phyloP scores from a whole-genome alignment of 179 eudicot genomes.

The Amaranthus tricolor region DNA sequence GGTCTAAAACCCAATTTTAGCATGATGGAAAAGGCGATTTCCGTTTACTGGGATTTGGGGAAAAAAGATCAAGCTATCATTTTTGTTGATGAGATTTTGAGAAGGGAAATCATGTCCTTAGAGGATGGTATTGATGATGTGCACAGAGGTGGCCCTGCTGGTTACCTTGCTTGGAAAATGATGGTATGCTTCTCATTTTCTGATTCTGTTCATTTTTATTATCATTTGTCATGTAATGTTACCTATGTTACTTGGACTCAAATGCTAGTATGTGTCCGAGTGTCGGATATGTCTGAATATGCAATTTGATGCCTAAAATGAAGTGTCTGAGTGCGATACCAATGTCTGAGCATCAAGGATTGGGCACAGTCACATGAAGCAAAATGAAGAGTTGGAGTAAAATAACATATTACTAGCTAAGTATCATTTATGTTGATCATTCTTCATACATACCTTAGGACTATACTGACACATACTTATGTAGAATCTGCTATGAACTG shows the following conservation, averaged over 20 bases:
- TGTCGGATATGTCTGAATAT: no score
- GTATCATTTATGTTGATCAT: no score
- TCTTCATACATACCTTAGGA: no score
- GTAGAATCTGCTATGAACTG: no score
- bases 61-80: constrained; percentile 52
- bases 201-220: not conserved
- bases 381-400: no score
- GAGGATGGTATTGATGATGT: constrained; percentile 40
- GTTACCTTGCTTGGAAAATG: constrained; percentile 84
- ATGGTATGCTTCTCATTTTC: constrained; percentile 40
- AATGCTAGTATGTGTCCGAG: no score
- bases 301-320: no score
- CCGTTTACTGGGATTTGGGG: constrained; percentile 70
- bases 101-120: constrained; percentile 43
- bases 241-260: not conserved
- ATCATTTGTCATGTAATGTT: not conserved
- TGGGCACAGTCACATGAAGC: no score
- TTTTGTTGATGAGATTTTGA: constrained; percentile 70
- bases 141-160: constrained; percentile 76
- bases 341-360: no score
- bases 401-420: no score
- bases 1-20: constrained; percentile 79
- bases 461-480: no score
- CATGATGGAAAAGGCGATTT: constrained; percentile 90
- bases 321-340: no score